Evolutionary conservation across 805 yeast genomes (phyloP), one percentile per base, ranked within the genome.

Genomic region (Ogataea glucozyma): DNA sequence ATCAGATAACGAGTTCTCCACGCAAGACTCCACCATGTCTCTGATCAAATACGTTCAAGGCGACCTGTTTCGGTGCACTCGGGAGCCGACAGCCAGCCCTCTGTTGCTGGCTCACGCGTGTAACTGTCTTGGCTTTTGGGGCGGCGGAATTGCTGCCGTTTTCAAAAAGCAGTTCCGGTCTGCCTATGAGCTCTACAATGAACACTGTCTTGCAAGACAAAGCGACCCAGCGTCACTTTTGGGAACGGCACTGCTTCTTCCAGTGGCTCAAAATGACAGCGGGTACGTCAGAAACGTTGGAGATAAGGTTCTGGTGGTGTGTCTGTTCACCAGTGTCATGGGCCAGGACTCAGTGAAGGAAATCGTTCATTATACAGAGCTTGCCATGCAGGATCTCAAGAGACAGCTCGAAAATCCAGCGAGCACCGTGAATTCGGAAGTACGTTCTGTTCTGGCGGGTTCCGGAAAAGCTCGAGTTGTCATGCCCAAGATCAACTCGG

Each of bases 401-500:
- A 34, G 27, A 1, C 79, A 79, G 51, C 42, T 76, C 27, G 35
- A 44, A 21, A 40, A 39, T 16, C 49, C 55, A 4, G 19, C 4
- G 18, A 24, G 12, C 16, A 22, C 24, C 8, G 14, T 10, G 7
- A 17, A 34, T 16, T 13, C 21, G 2, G 6, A 18, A 3, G 38
- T 34, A 6, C 19, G 38, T 10, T 13, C 21, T 13, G n/a, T 34
- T 4, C 13, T 34, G 6, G 21, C 22, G 22, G 6, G 13, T 5
- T 7, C 13, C 18, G 5, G 18, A 3, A 4, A 7, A 17, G 8
- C 22, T 12, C 29, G 30, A 3, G 39, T 86, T 2, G 72, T 72
- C 49, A 77, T 88, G 84, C 95, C 96, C 17, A 73, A 75, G 60
- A 87, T 88, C 51, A 88, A 88, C 53, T 76, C 91, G 22, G 95